Conservation (phyloP, 2,329 filamentous ascomycete genomes). For the Onygena corvina region DNA sequence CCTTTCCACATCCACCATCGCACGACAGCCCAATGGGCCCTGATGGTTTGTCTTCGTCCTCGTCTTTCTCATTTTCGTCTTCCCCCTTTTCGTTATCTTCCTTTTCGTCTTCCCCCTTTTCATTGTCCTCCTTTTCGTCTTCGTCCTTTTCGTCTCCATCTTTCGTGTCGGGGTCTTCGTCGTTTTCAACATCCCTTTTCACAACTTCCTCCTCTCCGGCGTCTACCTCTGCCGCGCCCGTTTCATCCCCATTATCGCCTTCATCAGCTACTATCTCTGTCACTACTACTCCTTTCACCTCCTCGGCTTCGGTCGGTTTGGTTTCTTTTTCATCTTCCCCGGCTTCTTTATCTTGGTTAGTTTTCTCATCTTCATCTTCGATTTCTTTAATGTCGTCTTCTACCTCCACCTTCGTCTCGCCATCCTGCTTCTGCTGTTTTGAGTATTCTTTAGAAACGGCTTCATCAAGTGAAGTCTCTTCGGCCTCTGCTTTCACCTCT, state of each 20-base stretch:
- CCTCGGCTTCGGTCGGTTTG: neutral
- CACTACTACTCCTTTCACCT: neutral
- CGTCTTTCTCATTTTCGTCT: neutral
- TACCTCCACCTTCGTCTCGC: neutral
- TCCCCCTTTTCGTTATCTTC: neutral
- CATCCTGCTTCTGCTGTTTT: neutral
- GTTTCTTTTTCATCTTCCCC: neutral
- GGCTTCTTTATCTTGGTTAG: neutral
- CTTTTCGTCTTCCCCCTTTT: neutral
- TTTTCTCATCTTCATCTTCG: neutral
- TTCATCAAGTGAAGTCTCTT: neutral
- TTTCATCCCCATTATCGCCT: neutral
- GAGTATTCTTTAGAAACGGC: neutral
- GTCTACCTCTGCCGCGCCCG: neutral
- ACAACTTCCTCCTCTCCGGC: neutral
- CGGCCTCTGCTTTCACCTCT: neutral
- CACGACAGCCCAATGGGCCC: constrained; percentile 11
- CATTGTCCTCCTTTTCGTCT: neutral
- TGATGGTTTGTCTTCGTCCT: neutral
- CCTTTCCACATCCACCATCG: constrained; percentile 12
- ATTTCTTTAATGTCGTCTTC: neutral
- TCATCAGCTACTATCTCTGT: neutral
- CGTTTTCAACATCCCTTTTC: constrained; percentile 1
- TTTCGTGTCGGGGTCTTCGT: neutral
- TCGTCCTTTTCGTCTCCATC: constrained; percentile 3